Conservation (phyloP, 2,329 filamentous ascomycete genomes). For the Penicillium griseofulvum region DNA sequence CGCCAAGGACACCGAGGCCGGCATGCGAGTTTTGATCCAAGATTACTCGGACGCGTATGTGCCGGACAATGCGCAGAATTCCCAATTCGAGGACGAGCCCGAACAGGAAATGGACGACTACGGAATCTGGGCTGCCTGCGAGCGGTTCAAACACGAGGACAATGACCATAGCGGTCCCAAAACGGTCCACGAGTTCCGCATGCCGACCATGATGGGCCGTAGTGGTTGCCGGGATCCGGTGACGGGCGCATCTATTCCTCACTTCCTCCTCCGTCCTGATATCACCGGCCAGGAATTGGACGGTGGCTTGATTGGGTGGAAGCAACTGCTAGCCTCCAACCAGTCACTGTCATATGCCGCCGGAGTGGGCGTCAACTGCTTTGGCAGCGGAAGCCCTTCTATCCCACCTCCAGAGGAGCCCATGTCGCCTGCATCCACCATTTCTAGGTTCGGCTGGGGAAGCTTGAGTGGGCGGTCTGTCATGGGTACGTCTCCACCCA, state of each 20-base stretch:
- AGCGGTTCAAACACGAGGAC: conserved; percentile 23
- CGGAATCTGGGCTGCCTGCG: conserved; percentile 27
- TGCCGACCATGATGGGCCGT: conserved; percentile 45
- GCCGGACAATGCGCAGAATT: conserved; percentile 33
- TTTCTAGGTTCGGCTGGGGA: conserved; percentile 38
- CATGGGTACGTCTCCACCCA: conserved; percentile 29
- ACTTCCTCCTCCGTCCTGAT: conserved; percentile 44
- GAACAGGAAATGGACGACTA: conserved; percentile 37
- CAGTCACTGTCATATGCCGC: conserved; percentile 40
- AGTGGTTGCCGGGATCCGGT: conserved; percentile 26
- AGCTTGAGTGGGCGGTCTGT: conserved; percentile 34
- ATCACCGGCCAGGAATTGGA: conserved; percentile 43
- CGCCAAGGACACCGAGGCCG: conserved; percentile 40
- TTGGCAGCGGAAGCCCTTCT: conserved; percentile 24
- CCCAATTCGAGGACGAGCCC: conserved; percentile 30
- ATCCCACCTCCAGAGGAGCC: conserved; percentile 30
- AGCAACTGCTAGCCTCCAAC: conserved; percentile 42
- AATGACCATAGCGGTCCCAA: conserved; percentile 30
- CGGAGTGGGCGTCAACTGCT: conserved; percentile 34
- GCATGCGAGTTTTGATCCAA: conserved; percentile 42
- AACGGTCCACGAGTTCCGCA: conserved; percentile 41
- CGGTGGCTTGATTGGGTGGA: conserved; percentile 46
- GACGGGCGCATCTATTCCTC: conserved; percentile 35
- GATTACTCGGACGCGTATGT: conserved; percentile 42
- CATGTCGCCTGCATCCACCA: conserved; percentile 32